These are phyloP conservation scores for Fusarium sacchari DNA, from an alignment of 2,329 filamentous ascomycete species.

Conservation along the genomic window DNA sequence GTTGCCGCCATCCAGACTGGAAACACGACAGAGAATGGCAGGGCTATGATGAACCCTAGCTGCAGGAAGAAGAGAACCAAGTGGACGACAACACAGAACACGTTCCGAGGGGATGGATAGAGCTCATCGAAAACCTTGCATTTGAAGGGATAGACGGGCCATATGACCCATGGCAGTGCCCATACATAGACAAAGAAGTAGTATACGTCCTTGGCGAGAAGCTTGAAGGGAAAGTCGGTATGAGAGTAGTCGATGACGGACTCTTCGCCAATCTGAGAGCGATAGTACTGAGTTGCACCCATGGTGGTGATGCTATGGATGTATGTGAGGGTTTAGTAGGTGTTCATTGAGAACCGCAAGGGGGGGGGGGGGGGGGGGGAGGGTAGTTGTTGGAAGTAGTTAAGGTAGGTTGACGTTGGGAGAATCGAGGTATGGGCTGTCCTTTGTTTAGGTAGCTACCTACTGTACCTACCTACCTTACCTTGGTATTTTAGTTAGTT, in stretches of 20 bases:
- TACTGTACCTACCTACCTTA: neutral
- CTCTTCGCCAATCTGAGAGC: conserved; percentile 66
- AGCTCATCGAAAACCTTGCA: conserved; percentile 72
- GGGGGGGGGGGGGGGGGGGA: too few relatives aligned
- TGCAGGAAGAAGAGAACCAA: conserved; percentile 68
- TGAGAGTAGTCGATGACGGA: conserved; percentile 70
- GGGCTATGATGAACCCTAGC: conserved; percentile 65
- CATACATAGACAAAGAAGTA: conserved; percentile 65
- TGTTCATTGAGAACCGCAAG: neutral
- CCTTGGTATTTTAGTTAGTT: neutral
- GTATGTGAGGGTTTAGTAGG: neutral
- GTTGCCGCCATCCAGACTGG: conserved; percentile 59
- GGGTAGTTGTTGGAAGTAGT: neutral
- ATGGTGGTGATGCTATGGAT: conserved; percentile 31
- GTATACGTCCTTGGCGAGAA: conserved; percentile 63
- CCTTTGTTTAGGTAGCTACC: neutral
- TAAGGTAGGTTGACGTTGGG: neutral
- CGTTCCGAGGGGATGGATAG: conserved; percentile 65
- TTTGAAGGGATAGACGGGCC: conserved; percentile 63
- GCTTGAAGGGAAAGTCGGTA: conserved; percentile 64
- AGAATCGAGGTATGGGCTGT: neutral
- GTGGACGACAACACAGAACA: conserved; percentile 68
- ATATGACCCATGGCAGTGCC: conserved; percentile 69
- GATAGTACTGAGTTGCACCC: conserved; percentile 62
- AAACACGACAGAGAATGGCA: conserved; percentile 62